Conservation (phyloP, 2,329 filamentous ascomycete species). For the Arachnomyces sp. region DNA sequence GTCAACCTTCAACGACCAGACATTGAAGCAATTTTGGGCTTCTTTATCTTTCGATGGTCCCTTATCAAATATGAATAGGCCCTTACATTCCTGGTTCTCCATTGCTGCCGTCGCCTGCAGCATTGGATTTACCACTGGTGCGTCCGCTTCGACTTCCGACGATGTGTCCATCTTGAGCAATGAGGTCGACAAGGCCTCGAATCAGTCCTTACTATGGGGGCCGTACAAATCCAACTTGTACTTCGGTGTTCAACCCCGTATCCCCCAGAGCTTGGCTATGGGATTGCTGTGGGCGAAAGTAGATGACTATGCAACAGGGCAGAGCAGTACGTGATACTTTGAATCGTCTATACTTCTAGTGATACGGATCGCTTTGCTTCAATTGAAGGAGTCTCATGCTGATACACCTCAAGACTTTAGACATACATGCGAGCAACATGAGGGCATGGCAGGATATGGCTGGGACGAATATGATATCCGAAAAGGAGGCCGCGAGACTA, state of each 20-base stretch:
- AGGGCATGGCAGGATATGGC: slow-evolving; percentile 88
- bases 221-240: slow-evolving; percentile 91
- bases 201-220: slow-evolving; percentile 89
- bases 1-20: slow-evolving; percentile 11
- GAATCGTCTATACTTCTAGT: background rate
- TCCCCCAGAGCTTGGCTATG: slow-evolving; percentile 71
- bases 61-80: slow-evolving; percentile 23
- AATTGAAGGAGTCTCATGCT: slow-evolving; percentile 7
- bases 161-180: slow-evolving; percentile 29
- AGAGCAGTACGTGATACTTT: slow-evolving; percentile 50
- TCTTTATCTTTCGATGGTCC: slow-evolving; percentile 13
- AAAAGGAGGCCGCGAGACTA: slow-evolving; percentile 76
- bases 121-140: slow-evolving; percentile 20
- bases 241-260: slow-evolving; percentile 77
- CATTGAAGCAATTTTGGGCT: slow-evolving; percentile 9
- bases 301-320: slow-evolving; percentile 66
- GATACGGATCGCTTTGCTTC: slow-evolving; percentile 5
- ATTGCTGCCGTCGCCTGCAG: slow-evolving; percentile 21
- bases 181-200: slow-evolving; percentile 45
- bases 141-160: slow-evolving; percentile 16
- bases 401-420: slow-evolving; percentile 58
- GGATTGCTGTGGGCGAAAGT: slow-evolving; percentile 85
- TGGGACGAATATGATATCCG: slow-evolving; percentile 96
- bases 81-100: slow-evolving; percentile 19
- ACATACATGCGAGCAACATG: slow-evolving; percentile 92